These are phyloP conservation scores for Crithidia bombi DNA, from an alignment of 208 protist genomes.

Conservation along the genomic window DNA sequence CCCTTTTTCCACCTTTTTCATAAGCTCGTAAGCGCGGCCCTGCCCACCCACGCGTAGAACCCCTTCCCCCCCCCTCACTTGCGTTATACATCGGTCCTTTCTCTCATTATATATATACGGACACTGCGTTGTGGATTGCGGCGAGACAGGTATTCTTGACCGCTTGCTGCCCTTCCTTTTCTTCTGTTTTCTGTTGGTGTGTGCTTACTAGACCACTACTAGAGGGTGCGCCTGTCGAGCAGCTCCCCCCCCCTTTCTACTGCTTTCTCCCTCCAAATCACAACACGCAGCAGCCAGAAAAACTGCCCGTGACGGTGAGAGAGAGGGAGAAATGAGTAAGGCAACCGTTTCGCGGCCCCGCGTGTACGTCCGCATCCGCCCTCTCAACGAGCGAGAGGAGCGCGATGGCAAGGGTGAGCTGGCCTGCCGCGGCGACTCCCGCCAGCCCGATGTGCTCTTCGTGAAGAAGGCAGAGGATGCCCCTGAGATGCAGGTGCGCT, in stretches of 20 bases:
- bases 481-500: conserved; percentile 75
- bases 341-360: conserved; percentile 76
- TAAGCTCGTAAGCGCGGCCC: too few species aligned
- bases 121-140: too few species aligned
- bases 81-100: too few species aligned
- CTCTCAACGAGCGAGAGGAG: conserved; percentile 83
- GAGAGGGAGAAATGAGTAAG: conserved; percentile 79
- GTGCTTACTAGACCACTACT: too few species aligned
- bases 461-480: conserved; percentile 71
- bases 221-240: too few species aligned
- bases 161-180: conserved; percentile 8
- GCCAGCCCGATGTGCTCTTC: conserved; percentile 80
- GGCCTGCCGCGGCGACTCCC: conserved; percentile 56
- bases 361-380: conserved; percentile 90
- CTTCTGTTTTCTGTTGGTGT: conserved; percentile 16
- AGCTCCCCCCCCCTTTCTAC: conserved; percentile 11
- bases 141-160: too few species aligned
- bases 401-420: conserved; percentile 74
- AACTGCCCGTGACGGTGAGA: too few species aligned
- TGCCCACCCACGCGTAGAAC: too few species aligned
- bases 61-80: too few species aligned
- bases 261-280: conserved; percentile 16
- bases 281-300: neutral
- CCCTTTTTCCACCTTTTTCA: too few species aligned
- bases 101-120: too few species aligned